A percentile compares a stretch with the other conserved stretches of the same genome.
These are phyloP conservation scores for Pseudogymnoascus sp. DNA, from an alignment of 2,329 filamentous ascomycete species.

Conservation along the genomic window DNA sequence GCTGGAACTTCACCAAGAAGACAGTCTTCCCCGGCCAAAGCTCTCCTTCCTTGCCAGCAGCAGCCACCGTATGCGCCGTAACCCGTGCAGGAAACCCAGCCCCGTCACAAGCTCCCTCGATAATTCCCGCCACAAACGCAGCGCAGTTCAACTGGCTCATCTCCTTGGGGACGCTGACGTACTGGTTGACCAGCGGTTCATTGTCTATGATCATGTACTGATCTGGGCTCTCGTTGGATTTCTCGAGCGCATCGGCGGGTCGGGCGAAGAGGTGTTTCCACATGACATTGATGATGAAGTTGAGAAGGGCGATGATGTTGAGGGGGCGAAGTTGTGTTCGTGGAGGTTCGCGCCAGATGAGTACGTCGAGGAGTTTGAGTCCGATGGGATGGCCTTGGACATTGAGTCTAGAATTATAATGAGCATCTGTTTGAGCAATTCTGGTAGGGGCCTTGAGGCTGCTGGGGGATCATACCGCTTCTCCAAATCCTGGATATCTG, in stretches of 20 bases:
- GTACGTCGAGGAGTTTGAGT: slow-evolving; percentile 87
- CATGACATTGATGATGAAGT: slow-evolving; percentile 87
- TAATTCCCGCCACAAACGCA: slow-evolving; percentile 87
- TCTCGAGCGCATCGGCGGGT: slow-evolving; percentile 87
- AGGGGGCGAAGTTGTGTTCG: slow-evolving; percentile 71
- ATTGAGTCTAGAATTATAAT: slow-evolving; percentile 59
- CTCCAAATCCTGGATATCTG: slow-evolving; percentile 88
- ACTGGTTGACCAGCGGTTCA: slow-evolving; percentile 90
- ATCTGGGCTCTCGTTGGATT: slow-evolving; percentile 73
- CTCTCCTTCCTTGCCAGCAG: slow-evolving; percentile 47
- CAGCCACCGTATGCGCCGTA: slow-evolving; percentile 69
- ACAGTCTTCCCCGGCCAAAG: slow-evolving; percentile 97
- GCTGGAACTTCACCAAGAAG: slow-evolving; percentile 86
- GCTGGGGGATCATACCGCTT: slow-evolving; percentile 54
- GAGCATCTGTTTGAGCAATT: not conserved
- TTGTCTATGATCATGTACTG: slow-evolving; percentile 99
- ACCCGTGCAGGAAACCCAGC: slow-evolving; percentile 84
- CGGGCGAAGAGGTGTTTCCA: slow-evolving; percentile 91
- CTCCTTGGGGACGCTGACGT: slow-evolving; percentile 86
- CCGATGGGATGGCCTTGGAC: slow-evolving; percentile 89
- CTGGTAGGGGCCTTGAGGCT: not conserved
- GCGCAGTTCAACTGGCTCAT: slow-evolving; percentile 97
- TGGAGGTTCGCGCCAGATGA: slow-evolving; percentile 73
- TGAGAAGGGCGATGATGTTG: slow-evolving; percentile 81
- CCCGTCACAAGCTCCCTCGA: slow-evolving; percentile 93